Percentiles rank a stretch among this genome's conserved stretches.
These are phyloP conservation scores for Echeveria elegans DNA, from an alignment of 164 flowering plant genomes.

Conservation along the genomic window DNA sequence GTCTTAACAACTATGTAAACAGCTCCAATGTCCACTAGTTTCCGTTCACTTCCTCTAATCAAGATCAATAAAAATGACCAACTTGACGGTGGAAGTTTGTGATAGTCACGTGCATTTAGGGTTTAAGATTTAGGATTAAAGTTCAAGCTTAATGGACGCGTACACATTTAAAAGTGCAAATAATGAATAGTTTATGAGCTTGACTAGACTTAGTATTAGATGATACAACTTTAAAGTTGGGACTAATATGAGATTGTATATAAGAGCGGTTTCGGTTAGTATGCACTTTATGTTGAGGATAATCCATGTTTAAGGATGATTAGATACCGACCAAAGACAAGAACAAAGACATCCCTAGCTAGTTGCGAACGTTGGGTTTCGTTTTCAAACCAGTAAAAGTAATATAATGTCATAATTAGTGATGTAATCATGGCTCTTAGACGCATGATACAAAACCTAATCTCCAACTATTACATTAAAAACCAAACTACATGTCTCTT, in stretches of 20 bases:
- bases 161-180: background rate
- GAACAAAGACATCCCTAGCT: background rate
- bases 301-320: constrained; percentile 4
- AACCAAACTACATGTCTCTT: constrained; percentile 3
- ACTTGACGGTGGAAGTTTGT: too few species aligned
- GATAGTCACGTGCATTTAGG: background rate
- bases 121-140: background rate
- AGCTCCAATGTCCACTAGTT: constrained; percentile 4
- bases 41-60: background rate
- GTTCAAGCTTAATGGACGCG: too few species aligned
- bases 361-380: background rate
- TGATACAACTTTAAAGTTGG: constrained; percentile 3
- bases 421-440: background rate
- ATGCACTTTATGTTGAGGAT: background rate
- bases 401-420: background rate
- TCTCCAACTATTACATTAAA: background rate
- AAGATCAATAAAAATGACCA: background rate
- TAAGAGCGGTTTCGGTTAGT: background rate
- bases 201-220: background rate
- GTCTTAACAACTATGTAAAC: background rate
- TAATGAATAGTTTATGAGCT: background rate
- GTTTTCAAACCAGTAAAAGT: background rate
- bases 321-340: background rate
- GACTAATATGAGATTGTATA: constrained; percentile 2
- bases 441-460: constrained; percentile 1